These are phyloP conservation scores for Mucor sp. DNA, from an alignment of 371 early-diverging fungal genomes.

Conservation along the genomic window DNA sequence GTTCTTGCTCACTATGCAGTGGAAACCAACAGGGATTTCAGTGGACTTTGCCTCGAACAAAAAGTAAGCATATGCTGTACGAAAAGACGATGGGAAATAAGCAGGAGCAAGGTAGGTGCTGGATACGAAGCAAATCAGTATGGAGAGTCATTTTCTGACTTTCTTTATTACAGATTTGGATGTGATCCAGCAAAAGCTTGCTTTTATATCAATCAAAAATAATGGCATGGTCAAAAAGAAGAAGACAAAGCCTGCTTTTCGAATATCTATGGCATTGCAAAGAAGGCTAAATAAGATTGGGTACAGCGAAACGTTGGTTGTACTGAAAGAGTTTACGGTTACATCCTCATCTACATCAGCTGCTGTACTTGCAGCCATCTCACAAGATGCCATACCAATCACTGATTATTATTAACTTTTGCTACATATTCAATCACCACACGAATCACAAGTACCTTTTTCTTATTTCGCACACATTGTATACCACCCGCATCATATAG, in stretches of 20 bases:
- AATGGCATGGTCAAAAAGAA: neutral
- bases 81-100: neutral
- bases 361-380: neutral
- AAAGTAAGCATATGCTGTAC: slow-evolving; percentile 1
- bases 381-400: neutral
- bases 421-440: neutral
- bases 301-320: neutral
- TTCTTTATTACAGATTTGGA: neutral
- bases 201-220: neutral
- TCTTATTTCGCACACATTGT: too few species aligned
- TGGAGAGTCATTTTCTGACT: neutral
- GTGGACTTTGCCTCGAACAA: slow-evolving; percentile 5
- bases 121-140: neutral
- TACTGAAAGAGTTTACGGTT: slow-evolving; percentile 3
- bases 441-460: neutral
- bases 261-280: neutral
- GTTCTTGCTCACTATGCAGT: neutral
- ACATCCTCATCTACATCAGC: neutral
- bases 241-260: neutral
- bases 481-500: too few species aligned
- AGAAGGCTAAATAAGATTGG: neutral
- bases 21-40: neutral
- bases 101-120: neutral
- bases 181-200: neutral
- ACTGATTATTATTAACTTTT: neutral